Conservation (phyloP, 768 basidiomycete genomes). For the Tulasnella sp. region DNA sequence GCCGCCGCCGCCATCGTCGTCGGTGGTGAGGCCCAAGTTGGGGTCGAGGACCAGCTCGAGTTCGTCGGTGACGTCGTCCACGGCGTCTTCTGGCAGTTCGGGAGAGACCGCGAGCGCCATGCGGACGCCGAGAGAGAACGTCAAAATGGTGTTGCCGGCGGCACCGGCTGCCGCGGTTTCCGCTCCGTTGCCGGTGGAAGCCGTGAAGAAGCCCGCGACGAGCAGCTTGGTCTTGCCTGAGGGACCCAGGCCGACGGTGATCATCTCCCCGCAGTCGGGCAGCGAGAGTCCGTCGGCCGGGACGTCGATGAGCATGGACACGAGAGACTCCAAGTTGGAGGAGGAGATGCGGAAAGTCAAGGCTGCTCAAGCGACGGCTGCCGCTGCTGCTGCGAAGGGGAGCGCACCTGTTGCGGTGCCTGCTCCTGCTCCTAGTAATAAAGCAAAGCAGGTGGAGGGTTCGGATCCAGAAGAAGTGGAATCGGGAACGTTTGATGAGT, state of each 20-base stretch:
- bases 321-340: conserved; percentile 11
- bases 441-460: conserved; percentile 1
- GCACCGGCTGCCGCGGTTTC: background rate
- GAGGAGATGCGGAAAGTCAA: conserved; percentile 9
- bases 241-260: conserved; percentile 10
- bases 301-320: conserved; percentile 2
- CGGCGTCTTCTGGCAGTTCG: conserved; percentile 2
- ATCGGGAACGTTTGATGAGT: conserved; percentile 25
- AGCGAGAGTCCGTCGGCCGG: conserved; percentile 1
- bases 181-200: background rate
- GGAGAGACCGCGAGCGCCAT: background rate
- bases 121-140: background rate
- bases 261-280: conserved; percentile 5
- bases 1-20: background rate
- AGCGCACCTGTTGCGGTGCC: background rate
- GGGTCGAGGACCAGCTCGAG: background rate
- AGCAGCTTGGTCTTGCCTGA: conserved; percentile 1
- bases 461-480: conserved; percentile 30
- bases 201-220: background rate
- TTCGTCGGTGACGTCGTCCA: background rate
- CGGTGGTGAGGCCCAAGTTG: conserved; percentile 1
- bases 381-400: background rate
- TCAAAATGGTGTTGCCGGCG: background rate
- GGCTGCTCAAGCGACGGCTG: background rate
- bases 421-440: too few species aligned